A percentile compares a stretch with the other conserved stretches of the same genome.
phyloP scores from a whole-genome alignment of 768 basidiomycete genomes.

The Agaricus blazei region DNA sequence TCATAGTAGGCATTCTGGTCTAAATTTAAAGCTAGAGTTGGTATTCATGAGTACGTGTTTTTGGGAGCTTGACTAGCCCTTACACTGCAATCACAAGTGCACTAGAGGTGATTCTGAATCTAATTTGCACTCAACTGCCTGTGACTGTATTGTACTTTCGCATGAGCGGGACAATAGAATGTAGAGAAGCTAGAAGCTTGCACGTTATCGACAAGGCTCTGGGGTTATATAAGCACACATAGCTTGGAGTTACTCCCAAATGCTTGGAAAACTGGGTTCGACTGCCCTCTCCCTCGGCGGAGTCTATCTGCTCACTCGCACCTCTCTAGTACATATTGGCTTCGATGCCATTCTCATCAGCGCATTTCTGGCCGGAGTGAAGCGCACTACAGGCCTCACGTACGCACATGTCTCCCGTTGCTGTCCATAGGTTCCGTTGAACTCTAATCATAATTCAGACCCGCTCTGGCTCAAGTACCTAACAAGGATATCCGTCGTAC shows the following conservation, averaged over 20 bases:
- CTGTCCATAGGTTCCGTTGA: not conserved
- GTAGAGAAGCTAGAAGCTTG: too few relatives aligned
- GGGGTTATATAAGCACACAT: not conserved
- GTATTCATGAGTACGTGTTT: too few relatives aligned
- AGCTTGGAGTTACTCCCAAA: slow-evolving; percentile 16
- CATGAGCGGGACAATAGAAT: too few relatives aligned
- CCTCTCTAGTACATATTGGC: slow-evolving; percentile 51
- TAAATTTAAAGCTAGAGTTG: too few relatives aligned
- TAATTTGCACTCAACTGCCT: too few relatives aligned
- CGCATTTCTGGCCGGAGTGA: slow-evolving; percentile 81
- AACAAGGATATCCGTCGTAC: slow-evolving; percentile 88
- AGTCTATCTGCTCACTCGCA: slow-evolving; percentile 7
- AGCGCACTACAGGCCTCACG: slow-evolving; percentile 83
- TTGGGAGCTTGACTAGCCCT: too few relatives aligned
- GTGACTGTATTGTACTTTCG: too few relatives aligned
- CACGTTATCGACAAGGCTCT: too few relatives aligned
- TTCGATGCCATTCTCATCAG: slow-evolving; percentile 77
- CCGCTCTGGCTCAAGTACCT: slow-evolving; percentile 67
- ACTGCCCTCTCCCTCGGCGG: slow-evolving; percentile 2
- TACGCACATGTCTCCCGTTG: slow-evolving; percentile 57
- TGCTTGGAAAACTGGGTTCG: slow-evolving; percentile 60
- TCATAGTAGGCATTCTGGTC: too few relatives aligned
- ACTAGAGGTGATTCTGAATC: too few relatives aligned
- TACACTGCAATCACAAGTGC: too few relatives aligned
- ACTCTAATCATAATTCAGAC: slow-evolving; percentile 35